These are phyloP conservation scores for Forsythia viridissima DNA, from an alignment of 257 asterid species.

Conservation along the genomic window DNA sequence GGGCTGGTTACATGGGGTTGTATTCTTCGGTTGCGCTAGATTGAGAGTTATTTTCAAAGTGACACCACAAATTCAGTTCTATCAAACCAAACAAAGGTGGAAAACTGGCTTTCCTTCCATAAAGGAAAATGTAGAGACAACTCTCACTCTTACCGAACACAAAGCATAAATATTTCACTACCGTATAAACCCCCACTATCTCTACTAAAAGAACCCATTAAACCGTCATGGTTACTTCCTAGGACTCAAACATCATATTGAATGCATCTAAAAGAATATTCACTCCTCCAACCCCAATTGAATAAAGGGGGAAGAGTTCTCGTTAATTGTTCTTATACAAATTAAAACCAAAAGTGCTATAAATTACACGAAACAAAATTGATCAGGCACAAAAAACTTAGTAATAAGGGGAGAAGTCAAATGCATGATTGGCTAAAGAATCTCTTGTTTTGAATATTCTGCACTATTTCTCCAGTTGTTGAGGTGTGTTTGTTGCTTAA, in stretches of 20 bases:
- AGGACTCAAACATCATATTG: not conserved
- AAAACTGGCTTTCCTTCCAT: too few relatives aligned
- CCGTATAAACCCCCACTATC: not conserved
- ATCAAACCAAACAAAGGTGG: not conserved
- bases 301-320: not conserved
- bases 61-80: not conserved
- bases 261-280: not conserved
- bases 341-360: not conserved
- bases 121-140: not conserved
- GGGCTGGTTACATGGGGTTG: too few relatives aligned
- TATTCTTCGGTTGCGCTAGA: too few relatives aligned
- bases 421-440: not conserved
- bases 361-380: not conserved
- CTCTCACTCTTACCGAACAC: not conserved
- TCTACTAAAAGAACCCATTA: not conserved
- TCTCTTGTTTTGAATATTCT: not conserved
- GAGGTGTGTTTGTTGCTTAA: constrained; percentile 23
- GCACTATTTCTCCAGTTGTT: constrained; percentile 16
- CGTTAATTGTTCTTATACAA: not conserved
- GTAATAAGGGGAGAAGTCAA: not conserved
- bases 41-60: too few relatives aligned
- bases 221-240: not conserved
- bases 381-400: not conserved
- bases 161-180: not conserved
- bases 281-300: not conserved